These are phyloP conservation scores for Solanum hybrid DNA, from an alignment of 305 asterid species.

Conservation along the genomic window DNA sequence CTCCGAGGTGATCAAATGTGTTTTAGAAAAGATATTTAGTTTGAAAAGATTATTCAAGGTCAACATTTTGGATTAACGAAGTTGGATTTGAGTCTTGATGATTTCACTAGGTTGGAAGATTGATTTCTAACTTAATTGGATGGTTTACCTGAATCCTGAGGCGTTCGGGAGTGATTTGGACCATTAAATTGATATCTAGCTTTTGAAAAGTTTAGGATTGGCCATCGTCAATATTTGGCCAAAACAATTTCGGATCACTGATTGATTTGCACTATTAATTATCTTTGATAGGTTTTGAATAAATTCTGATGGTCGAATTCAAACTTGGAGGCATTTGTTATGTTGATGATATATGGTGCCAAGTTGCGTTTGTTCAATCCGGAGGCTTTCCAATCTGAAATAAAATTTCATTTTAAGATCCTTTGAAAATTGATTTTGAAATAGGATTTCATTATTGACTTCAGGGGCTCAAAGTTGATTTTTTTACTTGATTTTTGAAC, in stretches of 20 bases:
- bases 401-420: not conserved
- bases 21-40: not conserved
- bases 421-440: not conserved
- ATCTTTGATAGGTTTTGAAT: not conserved
- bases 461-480: not conserved
- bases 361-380: not conserved
- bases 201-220: not conserved
- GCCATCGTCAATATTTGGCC: not conserved
- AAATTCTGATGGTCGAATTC: not conserved
- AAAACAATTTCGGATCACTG: not conserved
- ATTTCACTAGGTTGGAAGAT: not conserved
- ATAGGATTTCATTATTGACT: no score
- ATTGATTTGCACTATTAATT: not conserved
- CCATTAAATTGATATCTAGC: not conserved
- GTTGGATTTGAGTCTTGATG: not conserved
- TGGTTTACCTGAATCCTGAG: not conserved
- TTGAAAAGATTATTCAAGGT: not conserved
- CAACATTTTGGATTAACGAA: not conserved
- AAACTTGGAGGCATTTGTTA: not conserved
- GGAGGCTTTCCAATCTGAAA: not conserved
- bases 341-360: not conserved
- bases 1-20: not conserved
- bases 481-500: not conserved
- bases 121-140: not conserved
- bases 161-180: not conserved